A percentile compares a stretch with the other conserved stretches of the same genome.
phyloP scores from a whole-genome alignment of 345 rosid genomes.

The Populus tremula region DNA sequence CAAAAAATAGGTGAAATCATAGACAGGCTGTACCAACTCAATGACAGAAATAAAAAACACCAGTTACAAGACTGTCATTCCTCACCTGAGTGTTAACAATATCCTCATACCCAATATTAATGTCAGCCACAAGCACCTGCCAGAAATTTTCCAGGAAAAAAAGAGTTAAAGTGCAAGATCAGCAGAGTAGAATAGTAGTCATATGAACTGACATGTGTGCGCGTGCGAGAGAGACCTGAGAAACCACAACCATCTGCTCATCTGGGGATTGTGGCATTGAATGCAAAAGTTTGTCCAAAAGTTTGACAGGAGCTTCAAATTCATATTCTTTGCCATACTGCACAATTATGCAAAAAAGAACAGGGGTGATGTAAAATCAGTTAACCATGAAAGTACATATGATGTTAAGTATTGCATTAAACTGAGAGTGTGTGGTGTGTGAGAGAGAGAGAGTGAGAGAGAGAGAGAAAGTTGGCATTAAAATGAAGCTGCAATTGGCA shows the following conservation, averaged over 20 bases:
- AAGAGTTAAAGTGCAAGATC: not conserved
- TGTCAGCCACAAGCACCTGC: constrained; percentile 94
- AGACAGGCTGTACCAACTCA: not conserved
- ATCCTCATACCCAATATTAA: constrained; percentile 92
- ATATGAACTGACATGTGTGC: not conserved
- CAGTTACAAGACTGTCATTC: not conserved
- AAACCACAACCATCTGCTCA: constrained; percentile 88
- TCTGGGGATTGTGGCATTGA: constrained; percentile 85
- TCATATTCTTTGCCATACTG: constrained; percentile 98
- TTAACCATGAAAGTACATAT: not conserved
- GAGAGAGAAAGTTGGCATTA: not conserved
- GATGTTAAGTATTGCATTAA: not conserved
- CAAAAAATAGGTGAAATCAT: not conserved
- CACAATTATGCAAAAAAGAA: constrained; percentile 1
- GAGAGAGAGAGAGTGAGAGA: not conserved
- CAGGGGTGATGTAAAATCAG: not conserved
- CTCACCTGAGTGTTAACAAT: constrained; percentile 91
- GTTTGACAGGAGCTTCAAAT: constrained; percentile 92
- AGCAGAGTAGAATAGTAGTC: not conserved
- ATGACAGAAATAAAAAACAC: not conserved
- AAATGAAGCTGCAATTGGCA: not conserved
- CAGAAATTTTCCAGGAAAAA: constrained; percentile 6
- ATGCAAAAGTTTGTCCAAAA: constrained; percentile 86
- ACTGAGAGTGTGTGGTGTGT: not conserved
- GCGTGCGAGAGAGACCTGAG: constrained; percentile 51